Evolutionary conservation across 176 grass and related monocot species (phyloP).

Genomic region (Musa schizocarpa): DNA sequence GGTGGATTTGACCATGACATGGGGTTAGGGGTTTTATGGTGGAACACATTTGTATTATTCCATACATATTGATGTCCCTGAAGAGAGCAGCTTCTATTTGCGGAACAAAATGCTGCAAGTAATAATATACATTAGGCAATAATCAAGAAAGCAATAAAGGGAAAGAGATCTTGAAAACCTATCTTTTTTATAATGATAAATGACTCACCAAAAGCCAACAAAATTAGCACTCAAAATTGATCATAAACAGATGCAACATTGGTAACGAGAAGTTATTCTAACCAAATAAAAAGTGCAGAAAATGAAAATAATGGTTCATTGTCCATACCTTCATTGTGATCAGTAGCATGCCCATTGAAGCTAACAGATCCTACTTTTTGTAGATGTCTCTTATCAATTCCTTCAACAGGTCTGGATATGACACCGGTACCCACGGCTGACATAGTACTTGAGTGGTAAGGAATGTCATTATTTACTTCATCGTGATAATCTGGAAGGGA

Average conservation of each 20-base stretch:
- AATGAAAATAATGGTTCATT: not conserved
- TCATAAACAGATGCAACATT: not conserved
- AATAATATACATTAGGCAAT: not conserved
- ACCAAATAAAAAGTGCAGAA: not conserved
- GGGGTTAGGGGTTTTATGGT: conserved; percentile 35
- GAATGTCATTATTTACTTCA: conserved; percentile 22
- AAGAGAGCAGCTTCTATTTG: conserved; percentile 48
- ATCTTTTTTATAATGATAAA: not conserved
- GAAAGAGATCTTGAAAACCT: not conserved
- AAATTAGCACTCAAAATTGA: not conserved
- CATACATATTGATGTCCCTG: conserved; percentile 39
- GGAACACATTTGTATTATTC: conserved; percentile 42
- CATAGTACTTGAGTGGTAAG: conserved; percentile 27
- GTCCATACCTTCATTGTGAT: conserved; percentile 38
- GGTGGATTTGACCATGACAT: conserved; percentile 41
- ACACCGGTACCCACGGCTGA: conserved; percentile 23
- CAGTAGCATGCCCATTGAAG: conserved; percentile 33
- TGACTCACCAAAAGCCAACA: too few relatives aligned
- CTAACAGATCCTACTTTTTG: conserved; percentile 32
- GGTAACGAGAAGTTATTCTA: not conserved
- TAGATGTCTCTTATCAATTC: conserved; percentile 27
- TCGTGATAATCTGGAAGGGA: conserved; percentile 45
- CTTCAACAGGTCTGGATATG: conserved; percentile 39
- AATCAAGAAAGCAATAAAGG: not conserved
- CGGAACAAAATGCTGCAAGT: conserved; percentile 38